Evolutionary conservation across 2,329 filamentous ascomycete genomes (phyloP), one percentile per base, ranked within the genome.

Genomic region (Fusarium circinatum): DNA sequence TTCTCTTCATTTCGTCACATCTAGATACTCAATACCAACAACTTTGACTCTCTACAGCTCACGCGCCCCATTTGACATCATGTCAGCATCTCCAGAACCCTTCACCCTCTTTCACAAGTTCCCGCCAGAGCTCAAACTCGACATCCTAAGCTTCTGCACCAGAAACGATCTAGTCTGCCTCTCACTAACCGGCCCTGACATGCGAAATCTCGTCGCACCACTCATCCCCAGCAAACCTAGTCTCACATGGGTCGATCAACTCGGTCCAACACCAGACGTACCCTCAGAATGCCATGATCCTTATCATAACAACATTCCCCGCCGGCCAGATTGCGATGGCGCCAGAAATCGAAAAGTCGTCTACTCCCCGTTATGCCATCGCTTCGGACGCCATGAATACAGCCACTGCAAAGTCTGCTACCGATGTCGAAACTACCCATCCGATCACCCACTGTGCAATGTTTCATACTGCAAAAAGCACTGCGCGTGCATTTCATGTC

Each of bases 121-220:
- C 8, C 67, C 67, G 1, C 41, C 59, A 15, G 67, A 70, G 30
- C 57, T 70, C 17, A 67, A 59, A 44, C 39, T 70, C 5, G 47
- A 65, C 3, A 30, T 70, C 4, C 22, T 70, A 6, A 44, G 30
- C 18, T 42, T 36, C 9, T 70, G 67, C 30, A 10, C 28, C 13
- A 28, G 26, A 39, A 70, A 59, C 10, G 67, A 70, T 2, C 45
- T 54, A 3, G 36, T 70, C n/a, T 70, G 67, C 5, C 66, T 70
- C 15, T 70, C 67, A 8, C 18, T 70, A 1, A 65, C 65, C 1
- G 12, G n/a, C 0, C 47, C 48, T 3, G 47, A 39, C 0, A 24
- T 70, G 11, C 36, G 32, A 3, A 5, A 26, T 18, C 36, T 70
- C 6, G 17, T 39, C 15, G 10, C 17, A 30, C 65, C 67, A 14